A percentile compares a stretch with the other conserved stretches of the same genome.
Evolutionary conservation across 495 filamentous ascomycete genomes (phyloP).

Genomic region (Diplogelasinospora grovesii): DNA sequence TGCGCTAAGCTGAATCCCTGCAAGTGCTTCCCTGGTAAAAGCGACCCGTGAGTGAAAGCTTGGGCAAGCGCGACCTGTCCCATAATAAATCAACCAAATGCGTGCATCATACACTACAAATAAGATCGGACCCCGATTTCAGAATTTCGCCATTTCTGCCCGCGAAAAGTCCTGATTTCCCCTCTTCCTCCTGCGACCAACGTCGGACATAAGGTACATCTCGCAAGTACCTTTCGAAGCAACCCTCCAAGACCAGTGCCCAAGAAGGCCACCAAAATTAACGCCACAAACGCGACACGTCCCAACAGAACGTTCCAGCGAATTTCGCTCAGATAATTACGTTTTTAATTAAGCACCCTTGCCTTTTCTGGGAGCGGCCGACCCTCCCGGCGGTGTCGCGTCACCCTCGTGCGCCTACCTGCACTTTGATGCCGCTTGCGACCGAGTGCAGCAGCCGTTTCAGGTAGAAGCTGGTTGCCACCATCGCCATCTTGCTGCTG

Average conservation of each 20-base stretch:
- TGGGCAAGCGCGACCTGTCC: slow-evolving; percentile 25
- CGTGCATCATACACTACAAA: too few species aligned
- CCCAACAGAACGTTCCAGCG: slow-evolving; percentile 1
- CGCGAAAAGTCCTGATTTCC: slow-evolving; percentile 18
- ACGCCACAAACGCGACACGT: slow-evolving; percentile 7
- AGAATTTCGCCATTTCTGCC: slow-evolving; percentile 29
- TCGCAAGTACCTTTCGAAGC: slow-evolving; percentile 5
- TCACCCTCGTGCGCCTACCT: slow-evolving; percentile 26
- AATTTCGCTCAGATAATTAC: slow-evolving; percentile 6
- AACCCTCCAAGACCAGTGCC: slow-evolving; percentile 1
- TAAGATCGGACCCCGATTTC: slow-evolving; percentile 33
- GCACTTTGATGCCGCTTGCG: slow-evolving; percentile 6
- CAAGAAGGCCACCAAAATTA: background rate
- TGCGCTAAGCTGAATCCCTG: slow-evolving; percentile 13
- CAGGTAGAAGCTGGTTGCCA: slow-evolving; percentile 1
- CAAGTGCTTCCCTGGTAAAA: slow-evolving; percentile 16
- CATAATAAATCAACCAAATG: slow-evolving; percentile 16
- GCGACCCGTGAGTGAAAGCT: slow-evolving; percentile 21
- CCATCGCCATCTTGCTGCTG: too few species aligned
- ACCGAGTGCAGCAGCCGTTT: slow-evolving; percentile 11
- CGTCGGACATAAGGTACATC: slow-evolving; percentile 7
- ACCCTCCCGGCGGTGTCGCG: slow-evolving; percentile 12
- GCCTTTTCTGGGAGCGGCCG: background rate
- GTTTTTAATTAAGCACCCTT: slow-evolving; percentile 9
- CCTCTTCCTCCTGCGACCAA: slow-evolving; percentile 4